A percentile compares a stretch with the other conserved stretches of the same genome.
These are phyloP conservation scores for Panicum miliaceum DNA, from an alignment of 176 grass and related monocot species.

Conservation along the genomic window DNA sequence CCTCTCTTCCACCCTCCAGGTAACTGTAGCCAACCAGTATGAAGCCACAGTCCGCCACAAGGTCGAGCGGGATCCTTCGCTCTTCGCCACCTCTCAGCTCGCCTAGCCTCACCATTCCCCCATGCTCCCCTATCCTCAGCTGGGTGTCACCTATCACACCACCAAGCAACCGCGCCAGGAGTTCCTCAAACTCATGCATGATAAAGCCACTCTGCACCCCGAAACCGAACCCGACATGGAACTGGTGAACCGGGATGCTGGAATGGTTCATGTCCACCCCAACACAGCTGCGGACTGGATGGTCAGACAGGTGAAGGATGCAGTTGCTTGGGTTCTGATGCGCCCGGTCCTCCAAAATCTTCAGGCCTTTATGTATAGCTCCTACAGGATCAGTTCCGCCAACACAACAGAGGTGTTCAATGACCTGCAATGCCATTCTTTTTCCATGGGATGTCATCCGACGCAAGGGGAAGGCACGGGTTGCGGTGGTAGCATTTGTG, in stretches of 20 bases:
- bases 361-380: constrained; percentile 81
- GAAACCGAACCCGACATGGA: constrained; percentile 80
- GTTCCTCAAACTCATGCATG: constrained; percentile 94
- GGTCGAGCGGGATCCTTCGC: constrained; percentile 77
- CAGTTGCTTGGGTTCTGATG: constrained; percentile 81
- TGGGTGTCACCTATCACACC: constrained; percentile 72
- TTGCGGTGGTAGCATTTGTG: constrained; percentile 78
- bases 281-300: constrained; percentile 44
- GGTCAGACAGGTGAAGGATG: constrained; percentile 84
- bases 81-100: constrained; percentile 89
- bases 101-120: constrained; percentile 65
- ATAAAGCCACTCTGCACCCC: constrained; percentile 72
- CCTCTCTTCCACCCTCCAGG: constrained; percentile 71
- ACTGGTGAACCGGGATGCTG: constrained; percentile 67
- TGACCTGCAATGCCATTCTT: constrained; percentile 79
- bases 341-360: constrained; percentile 86
- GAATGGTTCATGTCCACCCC: constrained; percentile 46
- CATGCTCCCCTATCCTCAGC: constrained; percentile 75
- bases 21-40: constrained; percentile 73
- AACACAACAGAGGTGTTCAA: constrained; percentile 79
- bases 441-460: constrained; percentile 90
- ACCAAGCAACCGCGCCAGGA: constrained; percentile 73
- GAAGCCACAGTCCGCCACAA: constrained; percentile 62
- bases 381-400: constrained; percentile 72
- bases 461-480: constrained; percentile 82